Conservation (phyloP, 768 basidiomycete species). For the Boletellus sp. region DNA sequence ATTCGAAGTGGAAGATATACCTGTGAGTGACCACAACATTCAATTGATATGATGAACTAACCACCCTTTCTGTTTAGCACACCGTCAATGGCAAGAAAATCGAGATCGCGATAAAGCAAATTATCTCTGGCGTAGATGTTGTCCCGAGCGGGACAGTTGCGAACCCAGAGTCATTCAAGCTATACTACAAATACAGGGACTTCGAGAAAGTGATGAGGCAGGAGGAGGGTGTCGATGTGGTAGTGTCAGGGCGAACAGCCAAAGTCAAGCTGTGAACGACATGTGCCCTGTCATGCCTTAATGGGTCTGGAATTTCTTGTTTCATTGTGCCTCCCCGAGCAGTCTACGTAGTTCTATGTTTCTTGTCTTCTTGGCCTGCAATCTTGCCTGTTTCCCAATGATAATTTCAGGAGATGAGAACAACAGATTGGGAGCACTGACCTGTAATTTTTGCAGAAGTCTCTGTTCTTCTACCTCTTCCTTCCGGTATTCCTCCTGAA, state of each 20-base stretch:
- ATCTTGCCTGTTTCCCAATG: not conserved
- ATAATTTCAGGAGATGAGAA: not conserved
- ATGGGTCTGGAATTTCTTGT: not conserved
- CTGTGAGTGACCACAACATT: slow-evolving; percentile 42
- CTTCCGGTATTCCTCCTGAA: slow-evolving; percentile 8
- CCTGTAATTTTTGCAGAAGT: slow-evolving; percentile 11
- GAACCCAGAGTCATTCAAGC: slow-evolving; percentile 61
- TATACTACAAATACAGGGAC: slow-evolving; percentile 62
- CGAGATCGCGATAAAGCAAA: slow-evolving; percentile 76
- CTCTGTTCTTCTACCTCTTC: slow-evolving; percentile 15
- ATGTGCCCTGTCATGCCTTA: not conserved
- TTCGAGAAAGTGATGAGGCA: slow-evolving; percentile 35
- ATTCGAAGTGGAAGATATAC: slow-evolving; percentile 62
- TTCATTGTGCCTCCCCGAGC: slow-evolving; percentile 7
- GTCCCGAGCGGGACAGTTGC: slow-evolving; percentile 73
- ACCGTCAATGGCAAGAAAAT: slow-evolving; percentile 78
- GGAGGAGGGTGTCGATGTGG: slow-evolving; percentile 12
- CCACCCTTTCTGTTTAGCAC: slow-evolving; percentile 41
- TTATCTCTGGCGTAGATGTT: slow-evolving; percentile 61
- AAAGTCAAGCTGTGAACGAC: slow-evolving; percentile 14
- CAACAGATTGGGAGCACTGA: not conserved
- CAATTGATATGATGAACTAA: not conserved
- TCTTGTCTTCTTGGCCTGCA: slow-evolving; percentile 4
- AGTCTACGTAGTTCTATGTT: slow-evolving; percentile 12
- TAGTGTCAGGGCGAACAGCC: not conserved